Evolutionary conservation across 805 yeast species (phyloP).

Genomic region (Debaryomyces castellii): DNA sequence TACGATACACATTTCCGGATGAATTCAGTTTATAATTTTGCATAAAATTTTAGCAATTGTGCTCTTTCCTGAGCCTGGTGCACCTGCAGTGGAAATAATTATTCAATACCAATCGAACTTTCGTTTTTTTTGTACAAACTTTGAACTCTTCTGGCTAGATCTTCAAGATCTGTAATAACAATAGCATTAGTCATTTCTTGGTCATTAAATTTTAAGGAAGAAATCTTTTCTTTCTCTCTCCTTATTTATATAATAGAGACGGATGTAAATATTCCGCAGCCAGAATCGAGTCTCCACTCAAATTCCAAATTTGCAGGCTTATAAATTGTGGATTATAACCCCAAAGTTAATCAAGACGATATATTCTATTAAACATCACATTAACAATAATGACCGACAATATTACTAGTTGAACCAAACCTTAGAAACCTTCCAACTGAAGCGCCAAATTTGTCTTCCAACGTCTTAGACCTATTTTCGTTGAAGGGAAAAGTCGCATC

Average conservation of each 20-base stretch:
- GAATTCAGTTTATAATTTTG: too few relatives aligned
- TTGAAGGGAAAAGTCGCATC: constrained; percentile 81
- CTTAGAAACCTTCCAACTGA: constrained; percentile 50
- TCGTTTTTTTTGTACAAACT: too few relatives aligned
- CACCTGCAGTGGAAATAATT: not conserved
- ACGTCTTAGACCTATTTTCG: constrained; percentile 68
- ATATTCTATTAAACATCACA: not conserved
- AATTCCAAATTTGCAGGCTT: not conserved
- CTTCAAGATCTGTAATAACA: not conserved
- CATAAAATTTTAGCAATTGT: not conserved
- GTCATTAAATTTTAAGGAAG: not conserved
- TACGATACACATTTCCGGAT: not conserved
- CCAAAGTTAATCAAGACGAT: not conserved
- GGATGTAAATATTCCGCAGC: not conserved
- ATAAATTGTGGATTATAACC: not conserved
- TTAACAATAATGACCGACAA: not conserved
- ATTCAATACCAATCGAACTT: too few relatives aligned
- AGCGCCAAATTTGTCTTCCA: constrained; percentile 49
- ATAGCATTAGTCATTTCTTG: not conserved
- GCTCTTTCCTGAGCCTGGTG: not conserved
- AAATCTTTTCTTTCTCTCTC: too few relatives aligned
- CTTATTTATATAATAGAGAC: not conserved
- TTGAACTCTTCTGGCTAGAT: too few relatives aligned
- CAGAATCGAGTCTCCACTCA: not conserved
- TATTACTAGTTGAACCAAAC: not conserved